Conservation (phyloP, 805 yeast genomes). For the Kluyveromyces wickerhamii region DNA sequence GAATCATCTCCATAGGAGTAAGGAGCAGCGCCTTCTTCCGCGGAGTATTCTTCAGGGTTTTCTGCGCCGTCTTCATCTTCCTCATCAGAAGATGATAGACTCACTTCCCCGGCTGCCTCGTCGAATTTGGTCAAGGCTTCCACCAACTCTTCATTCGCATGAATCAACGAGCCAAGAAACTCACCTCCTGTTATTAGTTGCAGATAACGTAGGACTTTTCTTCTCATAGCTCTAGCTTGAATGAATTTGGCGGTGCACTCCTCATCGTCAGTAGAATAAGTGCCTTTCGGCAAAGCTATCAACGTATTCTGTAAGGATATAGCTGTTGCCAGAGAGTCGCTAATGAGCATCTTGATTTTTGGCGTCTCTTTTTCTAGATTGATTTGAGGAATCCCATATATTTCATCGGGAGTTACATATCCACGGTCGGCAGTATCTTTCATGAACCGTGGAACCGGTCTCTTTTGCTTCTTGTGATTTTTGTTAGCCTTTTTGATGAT, state of each 20-base stretch:
- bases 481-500: constrained; percentile 10
- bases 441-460: constrained; percentile 33
- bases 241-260: constrained; percentile 61
- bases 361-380: constrained; percentile 67
- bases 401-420: constrained; percentile 22
- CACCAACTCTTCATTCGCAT: constrained; percentile 87
- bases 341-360: constrained; percentile 55
- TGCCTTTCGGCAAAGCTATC: constrained; percentile 37
- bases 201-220: constrained; percentile 71
- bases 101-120: constrained; percentile 39
- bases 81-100: constrained; percentile 30
- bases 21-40: constrained; percentile 15
- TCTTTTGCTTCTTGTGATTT: constrained; percentile 7
- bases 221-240: constrained; percentile 63
- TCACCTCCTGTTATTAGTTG: constrained; percentile 83
- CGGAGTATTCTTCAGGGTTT: constrained; percentile 24
- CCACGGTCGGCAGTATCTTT: constrained; percentile 44
- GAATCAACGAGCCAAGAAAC: constrained; percentile 76
- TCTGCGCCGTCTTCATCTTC: constrained; percentile 34
- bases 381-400: constrained; percentile 57
- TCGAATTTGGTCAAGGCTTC: constrained; percentile 64
- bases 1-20: constrained; percentile 11
- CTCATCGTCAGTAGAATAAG: constrained; percentile 55
- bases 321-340: constrained; percentile 69
- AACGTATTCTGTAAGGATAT: constrained; percentile 60